phyloP scores from a whole-genome alignment of 495 filamentous ascomycete genomes.

The Penicillium paradoxum region DNA sequence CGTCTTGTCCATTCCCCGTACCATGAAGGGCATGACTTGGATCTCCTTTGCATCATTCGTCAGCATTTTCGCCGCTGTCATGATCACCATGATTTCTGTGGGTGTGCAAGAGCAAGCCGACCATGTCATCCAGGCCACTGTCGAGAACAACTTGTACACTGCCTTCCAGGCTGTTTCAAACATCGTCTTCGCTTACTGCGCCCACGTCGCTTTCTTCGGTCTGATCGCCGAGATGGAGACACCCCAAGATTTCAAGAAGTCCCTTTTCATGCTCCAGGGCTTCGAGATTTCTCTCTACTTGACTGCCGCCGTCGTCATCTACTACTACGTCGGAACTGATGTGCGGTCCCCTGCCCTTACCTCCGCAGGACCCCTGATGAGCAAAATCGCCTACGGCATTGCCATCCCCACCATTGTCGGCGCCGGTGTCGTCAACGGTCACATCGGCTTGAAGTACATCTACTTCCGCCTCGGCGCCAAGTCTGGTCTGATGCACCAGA shows the following conservation, averaged over 20 bases:
- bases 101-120: constrained; percentile 43
- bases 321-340: constrained; percentile 60
- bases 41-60: constrained; percentile 55
- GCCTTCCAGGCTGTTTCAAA: constrained; percentile 45
- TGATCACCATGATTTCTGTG: constrained; percentile 67
- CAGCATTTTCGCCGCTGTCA: constrained; percentile 42
- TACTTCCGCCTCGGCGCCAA: constrained; percentile 55
- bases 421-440: constrained; percentile 67
- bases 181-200: constrained; percentile 53
- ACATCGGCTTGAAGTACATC: constrained; percentile 58
- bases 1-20: constrained; percentile 58
- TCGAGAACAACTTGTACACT: constrained; percentile 29
- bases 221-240: constrained; percentile 75
- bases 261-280: constrained; percentile 58
- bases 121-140: constrained; percentile 26
- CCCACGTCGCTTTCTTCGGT: constrained; percentile 69
- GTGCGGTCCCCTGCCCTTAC: constrained; percentile 69
- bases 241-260: constrained; percentile 61
- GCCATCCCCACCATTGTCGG: constrained; percentile 70
- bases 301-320: constrained; percentile 62
- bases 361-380: constrained; percentile 56
- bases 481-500: constrained; percentile 50
- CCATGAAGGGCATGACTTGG: constrained; percentile 53
- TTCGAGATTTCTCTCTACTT: constrained; percentile 67
- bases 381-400: constrained; percentile 73